Percentiles rank a stretch among this genome's conserved stretches.
Conservation (phyloP, 1,284 basidiomycete species). For the Ceratobasidium sp. region DNA sequence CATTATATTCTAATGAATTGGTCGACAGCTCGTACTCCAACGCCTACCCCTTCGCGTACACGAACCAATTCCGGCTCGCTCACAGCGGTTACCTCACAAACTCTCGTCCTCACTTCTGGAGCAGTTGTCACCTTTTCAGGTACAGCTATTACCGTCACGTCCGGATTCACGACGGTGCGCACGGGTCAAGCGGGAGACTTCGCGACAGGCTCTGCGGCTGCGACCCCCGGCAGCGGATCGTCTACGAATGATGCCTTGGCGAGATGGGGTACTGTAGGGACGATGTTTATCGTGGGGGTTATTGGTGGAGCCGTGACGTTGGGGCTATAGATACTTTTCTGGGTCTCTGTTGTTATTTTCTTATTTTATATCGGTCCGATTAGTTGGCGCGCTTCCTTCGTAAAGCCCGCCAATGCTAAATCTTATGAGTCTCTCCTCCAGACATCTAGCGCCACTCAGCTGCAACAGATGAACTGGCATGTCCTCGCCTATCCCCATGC, state of each 20-base stretch:
- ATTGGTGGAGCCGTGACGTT: not conserved
- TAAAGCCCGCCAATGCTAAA: too few relatives aligned
- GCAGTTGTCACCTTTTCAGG: conserved; percentile 23
- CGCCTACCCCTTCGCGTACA: too few relatives aligned
- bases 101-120: conserved; percentile 11
- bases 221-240: not conserved
- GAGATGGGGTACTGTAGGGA: not conserved
- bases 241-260: not conserved
- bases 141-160: not conserved
- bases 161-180: conserved; percentile 12
- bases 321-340: not conserved
- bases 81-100: not conserved
- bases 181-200: conserved; percentile 17
- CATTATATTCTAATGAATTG: too few relatives aligned
- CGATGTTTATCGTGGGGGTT: not conserved
- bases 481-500: too few relatives aligned
- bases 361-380: too few relatives aligned
- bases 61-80: not conserved
- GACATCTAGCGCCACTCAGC: too few relatives aligned
- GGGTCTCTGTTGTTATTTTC: too few relatives aligned
- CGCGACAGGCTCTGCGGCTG: not conserved
- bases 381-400: too few relatives aligned
- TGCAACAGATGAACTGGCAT: too few relatives aligned
- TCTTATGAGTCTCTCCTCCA: too few relatives aligned
- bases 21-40: not conserved